phyloP scores from a whole-genome alignment of 306 rosid genomes.

The Citrullus colocynthis region DNA sequence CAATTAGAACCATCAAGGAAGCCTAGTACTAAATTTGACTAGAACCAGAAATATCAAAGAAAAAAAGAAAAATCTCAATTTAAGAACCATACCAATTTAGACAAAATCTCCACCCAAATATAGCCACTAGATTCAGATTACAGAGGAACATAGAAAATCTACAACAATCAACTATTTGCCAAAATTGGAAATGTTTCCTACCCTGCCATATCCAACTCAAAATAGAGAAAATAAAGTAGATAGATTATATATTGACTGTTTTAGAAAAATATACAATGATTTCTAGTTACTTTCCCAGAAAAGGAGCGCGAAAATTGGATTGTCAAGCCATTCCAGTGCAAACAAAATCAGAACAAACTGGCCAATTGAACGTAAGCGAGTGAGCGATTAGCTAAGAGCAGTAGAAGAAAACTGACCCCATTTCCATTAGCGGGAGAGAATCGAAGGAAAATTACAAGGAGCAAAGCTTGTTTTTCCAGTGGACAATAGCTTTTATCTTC shows the following conservation, averaged over 20 bases:
- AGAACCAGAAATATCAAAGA: background rate
- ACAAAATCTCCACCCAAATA: background rate
- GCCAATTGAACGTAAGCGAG: background rate
- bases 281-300: background rate
- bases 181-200: background rate
- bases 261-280: background rate
- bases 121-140: background rate
- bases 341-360: background rate
- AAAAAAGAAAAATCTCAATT: background rate
- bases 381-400: background rate
- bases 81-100: conserved; percentile 8
- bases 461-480: background rate
- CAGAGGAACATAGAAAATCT: background rate
- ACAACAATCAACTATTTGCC: background rate
- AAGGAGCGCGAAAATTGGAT: background rate
- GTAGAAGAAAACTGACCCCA: background rate
- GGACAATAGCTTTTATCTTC: background rate
- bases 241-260: background rate
- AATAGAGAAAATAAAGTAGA: background rate
- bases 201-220: background rate
- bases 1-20: conserved; percentile 1
- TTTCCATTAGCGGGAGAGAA: background rate
- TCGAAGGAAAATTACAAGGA: background rate
- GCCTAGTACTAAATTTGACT: conserved; percentile 5
- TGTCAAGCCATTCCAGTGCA: background rate